These are phyloP conservation scores for Dothidotthia symphoricarpi DNA, from an alignment of 2,329 filamentous ascomycete genomes.

Conservation along the genomic window DNA sequence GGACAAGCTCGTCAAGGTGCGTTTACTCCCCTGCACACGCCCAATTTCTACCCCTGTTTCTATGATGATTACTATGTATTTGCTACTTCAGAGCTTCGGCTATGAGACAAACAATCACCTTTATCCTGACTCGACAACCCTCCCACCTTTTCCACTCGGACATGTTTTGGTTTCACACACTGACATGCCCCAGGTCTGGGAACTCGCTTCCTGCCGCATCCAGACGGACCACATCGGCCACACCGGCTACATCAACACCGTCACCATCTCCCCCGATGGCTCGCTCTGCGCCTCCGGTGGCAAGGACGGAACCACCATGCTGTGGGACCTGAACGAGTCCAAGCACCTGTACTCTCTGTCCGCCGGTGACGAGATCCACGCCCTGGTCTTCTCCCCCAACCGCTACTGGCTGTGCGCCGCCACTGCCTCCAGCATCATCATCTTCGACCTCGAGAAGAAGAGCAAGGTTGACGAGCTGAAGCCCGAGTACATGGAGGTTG, in stretches of 20 bases:
- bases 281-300: constrained; percentile 98
- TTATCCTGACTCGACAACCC: constrained; percentile 21
- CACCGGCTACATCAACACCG: constrained; percentile 99
- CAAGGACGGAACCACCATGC: constrained; percentile 99
- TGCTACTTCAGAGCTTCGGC: constrained; percentile 99
- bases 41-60: constrained; percentile 39
- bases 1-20: constrained; percentile 99
- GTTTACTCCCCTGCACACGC: constrained; percentile 43
- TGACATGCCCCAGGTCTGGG: constrained; percentile 77
- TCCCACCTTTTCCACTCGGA: constrained; percentile 3
- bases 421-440: constrained; percentile 97
- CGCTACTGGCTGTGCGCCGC: constrained; percentile 99
- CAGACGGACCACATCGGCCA: constrained; percentile 99
- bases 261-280: constrained; percentile 99
- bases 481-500: constrained; percentile 91
- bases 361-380: constrained; percentile 99
- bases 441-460: constrained; percentile 99
- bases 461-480: constrained; percentile 99
- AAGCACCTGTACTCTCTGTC: constrained; percentile 99
- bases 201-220: constrained; percentile 98
- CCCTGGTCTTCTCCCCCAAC: constrained; percentile 99
- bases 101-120: constrained; percentile 97
- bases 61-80: constrained; percentile 98
- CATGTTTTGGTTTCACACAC: constrained; percentile 10
- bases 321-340: constrained; percentile 99